These are phyloP conservation scores for Mycena haematopus DNA, from an alignment of 768 basidiomycete genomes.

Conservation along the genomic window DNA sequence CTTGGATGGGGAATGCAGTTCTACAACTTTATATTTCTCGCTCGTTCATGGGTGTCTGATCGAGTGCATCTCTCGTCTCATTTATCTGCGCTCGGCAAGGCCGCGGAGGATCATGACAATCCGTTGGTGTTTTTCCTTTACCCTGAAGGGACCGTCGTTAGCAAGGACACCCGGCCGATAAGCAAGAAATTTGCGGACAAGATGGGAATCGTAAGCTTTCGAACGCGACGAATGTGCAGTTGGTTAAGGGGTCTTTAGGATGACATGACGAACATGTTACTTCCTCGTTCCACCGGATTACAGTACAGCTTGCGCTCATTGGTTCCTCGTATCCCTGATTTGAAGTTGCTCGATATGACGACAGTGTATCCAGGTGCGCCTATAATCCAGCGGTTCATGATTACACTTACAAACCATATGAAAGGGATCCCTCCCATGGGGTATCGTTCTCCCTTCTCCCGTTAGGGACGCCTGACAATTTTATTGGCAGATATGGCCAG, in stretches of 20 bases:
- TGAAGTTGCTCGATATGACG: slow-evolving; percentile 90
- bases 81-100: slow-evolving; percentile 71
- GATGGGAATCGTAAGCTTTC: slow-evolving; percentile 79
- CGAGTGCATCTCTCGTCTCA: slow-evolving; percentile 66
- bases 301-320: slow-evolving; percentile 85
- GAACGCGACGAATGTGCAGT: not conserved
- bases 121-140: slow-evolving; percentile 88
- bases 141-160: slow-evolving; percentile 96
- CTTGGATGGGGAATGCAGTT: slow-evolving; percentile 97
- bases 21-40: slow-evolving; percentile 92
- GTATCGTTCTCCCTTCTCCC: slow-evolving; percentile 42
- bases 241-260: slow-evolving; percentile 50
- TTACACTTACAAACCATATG: slow-evolving; percentile 13
- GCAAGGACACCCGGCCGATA: slow-evolving; percentile 81
- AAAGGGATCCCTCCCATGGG: slow-evolving; percentile 77
- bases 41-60: slow-evolving; percentile 91
- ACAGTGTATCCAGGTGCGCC: slow-evolving; percentile 84
- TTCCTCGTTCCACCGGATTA: slow-evolving; percentile 93
- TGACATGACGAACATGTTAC: slow-evolving; percentile 80
- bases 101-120: slow-evolving; percentile 69
- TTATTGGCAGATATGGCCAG: slow-evolving; percentile 58
- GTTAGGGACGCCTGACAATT: not conserved
- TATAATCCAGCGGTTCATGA: not conserved
- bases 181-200: slow-evolving; percentile 90
- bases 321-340: slow-evolving; percentile 72